These are phyloP conservation scores for Rhamnella rubrinervis DNA, from an alignment of 331 rosid species.

Conservation along the genomic window DNA sequence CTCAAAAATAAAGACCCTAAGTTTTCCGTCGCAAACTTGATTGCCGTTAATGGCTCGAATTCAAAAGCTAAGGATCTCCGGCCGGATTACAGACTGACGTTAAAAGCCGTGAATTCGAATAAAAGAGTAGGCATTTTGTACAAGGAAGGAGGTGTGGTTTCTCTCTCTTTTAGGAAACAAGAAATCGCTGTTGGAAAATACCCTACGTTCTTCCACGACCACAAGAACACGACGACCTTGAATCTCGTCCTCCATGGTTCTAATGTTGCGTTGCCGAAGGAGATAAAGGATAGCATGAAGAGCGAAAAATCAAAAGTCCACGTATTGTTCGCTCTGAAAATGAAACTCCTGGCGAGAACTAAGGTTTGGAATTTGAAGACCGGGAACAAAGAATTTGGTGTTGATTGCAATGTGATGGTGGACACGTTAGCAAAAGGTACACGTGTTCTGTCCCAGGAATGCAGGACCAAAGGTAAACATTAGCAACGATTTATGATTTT, in stretches of 20 bases:
- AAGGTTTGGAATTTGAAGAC: conserved; percentile 26
- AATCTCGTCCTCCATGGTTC: conserved; percentile 21
- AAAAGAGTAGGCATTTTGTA: conserved; percentile 26
- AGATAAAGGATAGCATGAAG: conserved; percentile 33
- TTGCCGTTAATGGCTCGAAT: neutral
- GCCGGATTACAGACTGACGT: conserved; percentile 16
- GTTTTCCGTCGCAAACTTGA: conserved; percentile 29
- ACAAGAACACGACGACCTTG: conserved; percentile 12
- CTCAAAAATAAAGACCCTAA: conserved; percentile 29
- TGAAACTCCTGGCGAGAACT: conserved; percentile 28
- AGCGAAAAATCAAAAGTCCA: neutral
- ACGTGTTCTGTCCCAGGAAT: conserved; percentile 42
- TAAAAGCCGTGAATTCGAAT: conserved; percentile 39
- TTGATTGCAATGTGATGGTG: conserved; percentile 38
- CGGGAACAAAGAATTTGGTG: conserved; percentile 27
- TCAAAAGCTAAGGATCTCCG: neutral
- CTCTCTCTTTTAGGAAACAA: conserved; percentile 28
- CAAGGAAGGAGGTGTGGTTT: conserved; percentile 37
- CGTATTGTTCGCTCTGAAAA: conserved; percentile 27
- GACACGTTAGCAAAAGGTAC: conserved; percentile 41
- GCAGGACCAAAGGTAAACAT: conserved; percentile 23
- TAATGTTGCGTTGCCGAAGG: conserved; percentile 27
- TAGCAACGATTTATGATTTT: conserved; percentile 11
- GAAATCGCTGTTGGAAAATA: conserved; percentile 33
- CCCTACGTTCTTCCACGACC: conserved; percentile 29